Evolutionary conservation across 345 rosid species (phyloP).

Genomic region (Trapa incisa): DNA sequence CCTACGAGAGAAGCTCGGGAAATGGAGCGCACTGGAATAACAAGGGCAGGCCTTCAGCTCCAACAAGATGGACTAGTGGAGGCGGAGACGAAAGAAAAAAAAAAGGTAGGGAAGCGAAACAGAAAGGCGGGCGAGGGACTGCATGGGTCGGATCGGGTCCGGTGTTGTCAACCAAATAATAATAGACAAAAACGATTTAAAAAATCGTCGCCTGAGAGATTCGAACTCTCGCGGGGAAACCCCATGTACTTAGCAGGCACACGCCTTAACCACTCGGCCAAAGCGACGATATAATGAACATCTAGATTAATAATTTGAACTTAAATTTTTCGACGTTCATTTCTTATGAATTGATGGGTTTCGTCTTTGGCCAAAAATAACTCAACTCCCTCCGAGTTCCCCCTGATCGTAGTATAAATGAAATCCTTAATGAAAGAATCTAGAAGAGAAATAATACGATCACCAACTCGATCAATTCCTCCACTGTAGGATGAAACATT

Average conservation of each 20-base stretch:
- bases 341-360: too few species aligned
- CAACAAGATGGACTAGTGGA: background rate
- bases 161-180: too few species aligned
- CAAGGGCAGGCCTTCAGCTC: background rate
- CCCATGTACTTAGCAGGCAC: slow-evolving; percentile 92
- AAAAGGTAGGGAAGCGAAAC: background rate
- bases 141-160: background rate
- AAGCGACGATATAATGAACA: slow-evolving; percentile 29
- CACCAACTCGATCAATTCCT: background rate
- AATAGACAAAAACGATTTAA: too few species aligned
- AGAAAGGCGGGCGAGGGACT: background rate
- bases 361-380: too few species aligned
- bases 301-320: too few species aligned
- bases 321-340: too few species aligned
- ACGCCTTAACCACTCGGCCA: slow-evolving; percentile 96
- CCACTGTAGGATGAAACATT: background rate
- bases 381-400: too few species aligned
- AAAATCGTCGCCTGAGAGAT: slow-evolving; percentile 22
- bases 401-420: background rate
- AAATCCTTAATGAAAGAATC: background rate
- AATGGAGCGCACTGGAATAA: background rate
- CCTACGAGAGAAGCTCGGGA: background rate
- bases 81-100: background rate
- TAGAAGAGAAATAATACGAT: background rate
- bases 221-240: slow-evolving; percentile 82